phyloP scores from a whole-genome alignment of 2,329 filamentous ascomycete genomes.

The Fusarium illudens region DNA sequence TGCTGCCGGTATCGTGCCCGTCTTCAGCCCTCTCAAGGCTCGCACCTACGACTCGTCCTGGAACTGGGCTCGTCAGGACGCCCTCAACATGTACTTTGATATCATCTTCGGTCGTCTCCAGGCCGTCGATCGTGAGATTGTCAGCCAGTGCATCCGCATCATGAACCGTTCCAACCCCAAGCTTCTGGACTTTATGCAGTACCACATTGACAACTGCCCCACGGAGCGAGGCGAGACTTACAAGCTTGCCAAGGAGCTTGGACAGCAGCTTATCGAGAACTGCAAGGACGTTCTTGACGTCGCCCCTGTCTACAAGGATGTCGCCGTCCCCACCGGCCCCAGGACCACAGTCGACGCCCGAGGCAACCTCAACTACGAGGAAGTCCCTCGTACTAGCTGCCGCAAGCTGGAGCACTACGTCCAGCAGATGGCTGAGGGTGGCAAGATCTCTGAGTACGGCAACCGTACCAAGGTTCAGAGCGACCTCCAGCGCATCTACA shows the following conservation, averaged over 20 bases:
- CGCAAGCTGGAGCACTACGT: conserved; percentile 99
- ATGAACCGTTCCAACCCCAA: conserved; percentile 99
- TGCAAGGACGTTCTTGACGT: conserved; percentile 89
- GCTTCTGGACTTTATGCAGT: conserved; percentile 98
- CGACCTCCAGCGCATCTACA: conserved; percentile 94
- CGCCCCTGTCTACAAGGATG: conserved; percentile 94
- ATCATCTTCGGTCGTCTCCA: conserved; percentile 96
- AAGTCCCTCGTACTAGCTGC: conserved; percentile 85
- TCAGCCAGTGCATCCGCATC: conserved; percentile 97
- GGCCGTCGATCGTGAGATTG: conserved; percentile 95
- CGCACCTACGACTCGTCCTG: conserved; percentile 97
- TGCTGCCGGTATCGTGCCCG: conserved; percentile 90
- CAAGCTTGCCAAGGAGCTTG: conserved; percentile 94
- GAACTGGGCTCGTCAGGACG: conserved; percentile 99
- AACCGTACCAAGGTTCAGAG: conserved; percentile 98
- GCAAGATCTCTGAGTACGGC: conserved; percentile 98
- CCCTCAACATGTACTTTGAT: conserved; percentile 98
- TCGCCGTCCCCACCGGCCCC: conserved; percentile 88
- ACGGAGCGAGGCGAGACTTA: conserved; percentile 97
- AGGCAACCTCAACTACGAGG: conserved; percentile 91
- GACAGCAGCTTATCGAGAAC: conserved; percentile 93
- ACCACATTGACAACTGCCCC: conserved; percentile 98
- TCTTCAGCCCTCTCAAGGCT: conserved; percentile 92
- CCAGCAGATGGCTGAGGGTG: conserved; percentile 96
- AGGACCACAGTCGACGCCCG: conserved; percentile 91